These are phyloP conservation scores for Zanthoxylum bungeanum DNA, from an alignment of 345 rosid genomes.

Conservation along the genomic window DNA sequence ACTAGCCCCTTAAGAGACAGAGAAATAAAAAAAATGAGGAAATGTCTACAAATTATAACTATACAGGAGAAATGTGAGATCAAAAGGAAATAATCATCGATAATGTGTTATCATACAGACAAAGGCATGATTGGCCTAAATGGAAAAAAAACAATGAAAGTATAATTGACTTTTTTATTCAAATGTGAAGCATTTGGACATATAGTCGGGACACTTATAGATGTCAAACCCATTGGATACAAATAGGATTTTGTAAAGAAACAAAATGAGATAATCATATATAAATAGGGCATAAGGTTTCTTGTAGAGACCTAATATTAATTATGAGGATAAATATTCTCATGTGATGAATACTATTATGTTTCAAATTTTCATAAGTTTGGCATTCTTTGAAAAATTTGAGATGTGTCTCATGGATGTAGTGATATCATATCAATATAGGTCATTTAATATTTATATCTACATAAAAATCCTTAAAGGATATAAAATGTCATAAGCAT, in stretches of 20 bases:
- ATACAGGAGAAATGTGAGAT: background rate
- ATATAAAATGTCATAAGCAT: background rate
- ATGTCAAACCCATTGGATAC: background rate
- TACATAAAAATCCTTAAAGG: background rate
- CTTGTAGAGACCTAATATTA: background rate
- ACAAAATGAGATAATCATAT: background rate
- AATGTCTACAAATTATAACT: background rate
- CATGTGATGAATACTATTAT: background rate
- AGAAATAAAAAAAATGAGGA: background rate
- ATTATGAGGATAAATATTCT: background rate
- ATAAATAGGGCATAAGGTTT: background rate
- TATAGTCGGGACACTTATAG: background rate
- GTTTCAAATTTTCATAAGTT: background rate
- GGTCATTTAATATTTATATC: background rate
- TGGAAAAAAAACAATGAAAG: background rate
- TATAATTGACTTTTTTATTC: background rate
- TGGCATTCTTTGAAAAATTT: background rate
- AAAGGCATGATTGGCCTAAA: background rate
- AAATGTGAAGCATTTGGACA: background rate
- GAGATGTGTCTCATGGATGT: background rate
- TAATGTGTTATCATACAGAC: background rate
- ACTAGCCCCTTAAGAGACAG: background rate
- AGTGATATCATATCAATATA: background rate
- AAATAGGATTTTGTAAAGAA: background rate
- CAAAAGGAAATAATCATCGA: background rate